Conservation (phyloP, 202 grass and related monocot genomes). For the Sporobolus alterniflorus region DNA sequence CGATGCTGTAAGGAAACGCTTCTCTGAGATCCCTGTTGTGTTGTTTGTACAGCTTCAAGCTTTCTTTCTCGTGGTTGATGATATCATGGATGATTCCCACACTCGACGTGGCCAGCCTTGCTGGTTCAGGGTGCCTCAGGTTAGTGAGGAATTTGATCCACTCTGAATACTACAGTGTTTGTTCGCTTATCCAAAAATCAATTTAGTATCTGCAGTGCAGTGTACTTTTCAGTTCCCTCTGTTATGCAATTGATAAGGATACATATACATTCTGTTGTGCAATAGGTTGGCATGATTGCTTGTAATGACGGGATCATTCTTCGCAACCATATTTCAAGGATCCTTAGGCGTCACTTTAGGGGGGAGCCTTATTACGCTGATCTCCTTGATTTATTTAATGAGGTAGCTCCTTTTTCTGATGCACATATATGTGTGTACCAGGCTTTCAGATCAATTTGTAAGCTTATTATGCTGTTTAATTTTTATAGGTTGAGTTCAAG, state of each 20-base stretch:
- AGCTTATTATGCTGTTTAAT: constrained; percentile 19
- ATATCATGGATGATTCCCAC: constrained; percentile 79
- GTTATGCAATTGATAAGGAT: neutral
- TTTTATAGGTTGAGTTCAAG: constrained; percentile 92
- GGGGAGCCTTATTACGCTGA: constrained; percentile 85
- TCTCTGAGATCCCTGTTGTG: constrained; percentile 15
- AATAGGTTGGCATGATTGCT: constrained; percentile 94
- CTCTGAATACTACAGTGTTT: neutral
- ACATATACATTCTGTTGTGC: constrained; percentile 7
- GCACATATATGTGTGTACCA: neutral
- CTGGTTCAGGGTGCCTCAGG: constrained; percentile 70
- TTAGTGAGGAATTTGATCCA: constrained; percentile 24
- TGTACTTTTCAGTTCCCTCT: neutral
- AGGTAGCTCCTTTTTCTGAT: constrained; percentile 58
- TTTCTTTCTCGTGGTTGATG: constrained; percentile 82
- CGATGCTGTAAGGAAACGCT: constrained; percentile 1
- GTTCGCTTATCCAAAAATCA: neutral
- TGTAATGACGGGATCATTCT: constrained; percentile 93
- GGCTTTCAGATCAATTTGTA: constrained; percentile 22
- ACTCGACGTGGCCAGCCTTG: constrained; percentile 78
- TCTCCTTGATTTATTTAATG: constrained; percentile 97
- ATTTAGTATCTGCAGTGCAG: neutral
- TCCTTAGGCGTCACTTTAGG: constrained; percentile 72
- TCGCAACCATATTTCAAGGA: constrained; percentile 86
- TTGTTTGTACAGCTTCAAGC: constrained; percentile 71